These are phyloP conservation scores for Gamarada debralockiae DNA, from an alignment of 495 filamentous ascomycete genomes.

Conservation along the genomic window DNA sequence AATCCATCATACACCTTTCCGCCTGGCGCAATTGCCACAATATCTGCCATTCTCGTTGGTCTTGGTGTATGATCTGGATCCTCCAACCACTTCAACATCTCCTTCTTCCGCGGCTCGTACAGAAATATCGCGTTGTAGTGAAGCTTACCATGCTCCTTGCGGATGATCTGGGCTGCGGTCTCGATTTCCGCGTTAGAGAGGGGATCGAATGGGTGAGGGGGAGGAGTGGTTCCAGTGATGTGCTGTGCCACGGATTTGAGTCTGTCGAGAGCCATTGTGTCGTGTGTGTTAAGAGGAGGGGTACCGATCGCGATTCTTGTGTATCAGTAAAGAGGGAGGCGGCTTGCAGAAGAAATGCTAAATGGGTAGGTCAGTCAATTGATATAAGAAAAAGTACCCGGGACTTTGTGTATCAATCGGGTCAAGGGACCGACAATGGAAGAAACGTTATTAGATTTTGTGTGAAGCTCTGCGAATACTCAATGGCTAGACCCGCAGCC, in stretches of 20 bases:
- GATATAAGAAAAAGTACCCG: conserved; percentile 19
- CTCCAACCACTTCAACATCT: conserved; percentile 81
- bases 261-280: conserved; percentile 61
- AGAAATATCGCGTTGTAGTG: conserved; percentile 90
- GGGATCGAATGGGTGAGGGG: conserved; percentile 82
- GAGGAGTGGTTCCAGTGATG: conserved; percentile 49
- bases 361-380: conserved; percentile 6
- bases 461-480: conserved; percentile 15
- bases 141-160: conserved; percentile 65
- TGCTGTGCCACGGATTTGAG: conserved; percentile 66
- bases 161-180: conserved; percentile 62
- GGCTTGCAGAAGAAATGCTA: background rate
- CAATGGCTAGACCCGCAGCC: conserved; percentile 7
- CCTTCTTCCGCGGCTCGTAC: conserved; percentile 80
- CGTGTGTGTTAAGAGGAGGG: background rate
- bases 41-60: conserved; percentile 73
- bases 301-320: background rate
- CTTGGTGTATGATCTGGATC: conserved; percentile 56
- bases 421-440: conserved; percentile 10
- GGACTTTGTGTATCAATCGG: conserved; percentile 24
- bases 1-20: conserved; percentile 83
- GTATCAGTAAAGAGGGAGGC: background rate
- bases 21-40: conserved; percentile 79
- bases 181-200: conserved; percentile 77
- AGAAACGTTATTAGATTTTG: conserved; percentile 10